Conservation (phyloP, 1,284 basidiomycete species). For the Boletus smithii region DNA sequence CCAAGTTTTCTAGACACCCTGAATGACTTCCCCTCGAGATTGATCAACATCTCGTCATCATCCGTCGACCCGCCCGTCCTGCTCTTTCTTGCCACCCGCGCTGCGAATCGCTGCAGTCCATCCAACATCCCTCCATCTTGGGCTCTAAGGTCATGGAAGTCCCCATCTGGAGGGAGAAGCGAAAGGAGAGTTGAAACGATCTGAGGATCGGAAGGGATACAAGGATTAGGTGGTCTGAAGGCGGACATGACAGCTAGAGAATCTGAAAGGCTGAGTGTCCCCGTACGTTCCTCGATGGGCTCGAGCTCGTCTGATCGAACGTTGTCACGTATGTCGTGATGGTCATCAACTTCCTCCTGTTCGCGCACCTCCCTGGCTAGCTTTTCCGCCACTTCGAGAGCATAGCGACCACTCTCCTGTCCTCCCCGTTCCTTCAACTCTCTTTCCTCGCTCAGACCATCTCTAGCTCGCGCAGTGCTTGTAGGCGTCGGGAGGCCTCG, state of each 20-base stretch:
- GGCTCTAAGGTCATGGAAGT: conserved; percentile 63
- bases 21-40: conserved; percentile 61
- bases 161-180: conserved; percentile 60
- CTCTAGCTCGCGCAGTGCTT: conserved; percentile 20
- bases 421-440: conserved; percentile 21
- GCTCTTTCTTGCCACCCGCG: conserved; percentile 49
- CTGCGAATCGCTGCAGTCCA: conserved; percentile 62
- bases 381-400: conserved; percentile 49
- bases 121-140: conserved; percentile 60
- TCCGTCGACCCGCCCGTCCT: conserved; percentile 41
- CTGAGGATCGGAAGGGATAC: conserved; percentile 78
- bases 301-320: conserved; percentile 29
- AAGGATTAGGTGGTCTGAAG: conserved; percentile 80
- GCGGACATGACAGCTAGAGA: conserved; percentile 56
- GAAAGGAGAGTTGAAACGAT: conserved; percentile 68
- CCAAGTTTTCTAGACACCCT: conserved; percentile 85
- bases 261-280: conserved; percentile 60
- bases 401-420: conserved; percentile 41
- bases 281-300: conserved; percentile 51
- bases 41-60: conserved; percentile 44
- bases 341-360: conserved; percentile 27
- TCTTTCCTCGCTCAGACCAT: conserved; percentile 28
- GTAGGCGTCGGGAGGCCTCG: conserved; percentile 37
- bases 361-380: conserved; percentile 52
- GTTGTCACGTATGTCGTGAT: conserved; percentile 24